phyloP scores from a whole-genome alignment of 495 filamentous ascomycete genomes.

The Trichoderma asperelloides region DNA sequence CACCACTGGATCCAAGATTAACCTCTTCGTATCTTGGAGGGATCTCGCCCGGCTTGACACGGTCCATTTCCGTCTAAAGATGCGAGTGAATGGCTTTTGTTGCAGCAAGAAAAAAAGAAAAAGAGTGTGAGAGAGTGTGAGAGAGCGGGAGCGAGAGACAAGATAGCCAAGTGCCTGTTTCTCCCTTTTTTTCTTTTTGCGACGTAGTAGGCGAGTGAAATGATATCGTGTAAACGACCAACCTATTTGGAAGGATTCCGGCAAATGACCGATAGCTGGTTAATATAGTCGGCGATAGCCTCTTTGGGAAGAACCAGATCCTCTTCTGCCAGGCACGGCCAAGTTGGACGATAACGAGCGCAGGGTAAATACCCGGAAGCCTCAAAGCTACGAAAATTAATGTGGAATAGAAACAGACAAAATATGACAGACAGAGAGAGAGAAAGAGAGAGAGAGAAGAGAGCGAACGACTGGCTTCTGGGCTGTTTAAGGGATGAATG shows the following conservation, averaged over 20 bases:
- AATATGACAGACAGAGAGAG: too few species aligned
- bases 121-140: background rate
- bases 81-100: background rate
- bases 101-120: background rate
- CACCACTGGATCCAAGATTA: background rate
- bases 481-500: too few species aligned
- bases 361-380: background rate
- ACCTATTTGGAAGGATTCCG: background rate
- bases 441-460: too few species aligned
- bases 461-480: background rate
- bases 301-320: background rate
- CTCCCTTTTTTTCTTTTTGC: too few species aligned
- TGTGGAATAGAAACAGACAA: too few species aligned
- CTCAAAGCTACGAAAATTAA: too few species aligned
- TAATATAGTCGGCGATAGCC: constrained; percentile 1
- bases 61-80: background rate
- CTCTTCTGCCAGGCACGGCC: background rate
- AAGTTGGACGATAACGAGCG: background rate
- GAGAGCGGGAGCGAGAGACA: too few species aligned
- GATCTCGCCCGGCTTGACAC: background rate
- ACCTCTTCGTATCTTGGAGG: background rate
- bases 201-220: too few species aligned
- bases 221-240: background rate
- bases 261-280: background rate
- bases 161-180: background rate